Base-by-base conservation (phyloP, 768 basidiomycete species). In the Xerocomellus chrysenteron region DNA sequence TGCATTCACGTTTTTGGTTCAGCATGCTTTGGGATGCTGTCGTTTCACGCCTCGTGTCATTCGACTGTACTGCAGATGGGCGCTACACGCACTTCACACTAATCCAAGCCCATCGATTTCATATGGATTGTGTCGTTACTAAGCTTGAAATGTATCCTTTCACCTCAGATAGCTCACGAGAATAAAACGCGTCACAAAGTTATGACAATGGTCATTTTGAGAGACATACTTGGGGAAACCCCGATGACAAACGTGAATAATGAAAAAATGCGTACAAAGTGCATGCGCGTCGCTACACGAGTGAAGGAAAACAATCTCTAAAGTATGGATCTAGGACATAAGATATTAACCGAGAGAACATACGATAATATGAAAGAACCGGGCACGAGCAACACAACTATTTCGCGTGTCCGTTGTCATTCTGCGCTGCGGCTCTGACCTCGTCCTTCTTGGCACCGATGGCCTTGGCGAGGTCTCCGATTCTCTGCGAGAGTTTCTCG, bases 401-500 rank as follows among this genome's bases (percentile, higher is more conserved):
- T 26, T 12, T 21, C 12, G 56, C 58, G 30, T 51, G 47, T 39
- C 54, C 54, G 8, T 59, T 57, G 39, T 58, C 61, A 26, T 58
- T 60, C 41, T 54, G 50, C 33, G n/a, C 24, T 14, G 46, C 30
- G 5, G 26, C 24, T 10, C 47, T 46, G 11, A n/a, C 59, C 28
- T 66, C 71, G 36, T 73, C 72, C 28, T 64, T 69, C 68, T 64
- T 73, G 32, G 61, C 47, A 11, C 68, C 57, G 13, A 73, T 69
- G 11, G 45, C 53, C 11, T 51, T 64, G 62, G 60, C 64, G 28
- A 71, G 53, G 5, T 72, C 72, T 9, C 62, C 40, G 17, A 82
- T 68, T 16, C 74, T 71, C 55, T 78, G 77, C 54, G 73, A 72
- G 26, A 83, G 63, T 14, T 72, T 74, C 36, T 86, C 84, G 14